Base-by-base conservation (phyloP, 176 grass and related monocot genomes). In the Avena sativa region DNA sequence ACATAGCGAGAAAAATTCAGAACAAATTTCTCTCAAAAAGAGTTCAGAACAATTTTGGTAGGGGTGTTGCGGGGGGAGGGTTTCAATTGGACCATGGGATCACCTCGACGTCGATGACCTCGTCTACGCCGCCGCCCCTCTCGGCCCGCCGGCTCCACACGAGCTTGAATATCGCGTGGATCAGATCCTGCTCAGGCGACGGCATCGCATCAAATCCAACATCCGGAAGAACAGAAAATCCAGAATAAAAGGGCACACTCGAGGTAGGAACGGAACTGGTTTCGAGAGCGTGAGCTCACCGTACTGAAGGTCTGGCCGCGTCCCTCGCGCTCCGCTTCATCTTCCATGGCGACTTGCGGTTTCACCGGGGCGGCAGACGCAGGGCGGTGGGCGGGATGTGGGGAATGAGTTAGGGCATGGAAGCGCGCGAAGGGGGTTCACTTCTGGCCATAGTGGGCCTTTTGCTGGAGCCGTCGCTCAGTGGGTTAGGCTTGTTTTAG, bases 91-190 rank as follows among this genome's bases (percentile, higher is more conserved):
- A 20, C 6, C 12, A 19, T 19, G 3, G 38, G 56, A 86, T 36
- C 75, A 98, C 96, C 93, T 96, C 90, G 61, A 83, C 14, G 4
- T 92, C 67, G 9, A 87, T 12, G 13, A 0, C 79, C 21, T 91
- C 87, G 3, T 87, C 81, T 5, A 14, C 83, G 12, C 28, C 71
- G 17, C 87, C 60, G 2, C 56, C 64, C 62, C 59, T 91, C 38
- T 90, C 89, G 9, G 64, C 44, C 57, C 79, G 84, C 69, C 86
- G 84, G 79, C 77, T 87, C 90, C 96, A 98, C 79, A 95, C 92
- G 51, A 94, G 69, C 88, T 98, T 98, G 85, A 98, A 98, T 58
- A 98, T 92, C 30, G 92, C 88, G 38, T 78, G 87, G 83, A 98
- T 85, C 63, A 98, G 92, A 40, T 96, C 87, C 93, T 96, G 88